Conservation (phyloP, 2,329 filamentous ascomycete genomes). For the Blastomyces emzantsi region DNA sequence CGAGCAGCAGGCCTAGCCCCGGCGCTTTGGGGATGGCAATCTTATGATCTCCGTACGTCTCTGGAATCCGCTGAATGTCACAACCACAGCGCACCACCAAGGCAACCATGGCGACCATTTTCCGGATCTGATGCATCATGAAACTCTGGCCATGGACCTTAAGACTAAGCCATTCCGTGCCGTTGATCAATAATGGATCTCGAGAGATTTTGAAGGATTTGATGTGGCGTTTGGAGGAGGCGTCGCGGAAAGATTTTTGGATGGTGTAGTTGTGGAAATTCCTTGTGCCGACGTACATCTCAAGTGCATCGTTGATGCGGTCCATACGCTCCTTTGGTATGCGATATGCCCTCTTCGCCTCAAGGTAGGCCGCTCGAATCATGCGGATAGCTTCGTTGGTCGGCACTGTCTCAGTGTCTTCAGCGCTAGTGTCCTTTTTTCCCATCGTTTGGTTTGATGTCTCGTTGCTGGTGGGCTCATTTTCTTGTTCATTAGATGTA, state of each 20-base stretch:
- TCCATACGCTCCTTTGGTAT: slow-evolving; percentile 62
- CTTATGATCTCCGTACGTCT: slow-evolving; percentile 62
- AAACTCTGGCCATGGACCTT: slow-evolving; percentile 97
- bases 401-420: slow-evolving; percentile 28
- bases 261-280: slow-evolving; percentile 99
- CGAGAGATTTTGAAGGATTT: slow-evolving; percentile 77
- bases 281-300: slow-evolving; percentile 69
- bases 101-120: slow-evolving; percentile 93
- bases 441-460: slow-evolving; percentile 19
- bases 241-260: slow-evolving; percentile 70
- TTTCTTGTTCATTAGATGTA: background rate
- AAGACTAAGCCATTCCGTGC: slow-evolving; percentile 90
- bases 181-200: slow-evolving; percentile 71
- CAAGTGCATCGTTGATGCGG: slow-evolving; percentile 65
- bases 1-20: slow-evolving; percentile 75
- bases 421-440: slow-evolving; percentile 15
- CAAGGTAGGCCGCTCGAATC: slow-evolving; percentile 72
- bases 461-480: slow-evolving; percentile 9
- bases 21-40: slow-evolving; percentile 93
- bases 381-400: slow-evolving; percentile 60
- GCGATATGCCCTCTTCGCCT: slow-evolving; percentile 76
- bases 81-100: slow-evolving; percentile 77
- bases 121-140: slow-evolving; percentile 99
- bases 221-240: slow-evolving; percentile 82
- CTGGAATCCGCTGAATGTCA: slow-evolving; percentile 58